Evolutionary conservation across 148 eudicot genomes (phyloP).

Genomic region (Nepenthes mirabilis): DNA sequence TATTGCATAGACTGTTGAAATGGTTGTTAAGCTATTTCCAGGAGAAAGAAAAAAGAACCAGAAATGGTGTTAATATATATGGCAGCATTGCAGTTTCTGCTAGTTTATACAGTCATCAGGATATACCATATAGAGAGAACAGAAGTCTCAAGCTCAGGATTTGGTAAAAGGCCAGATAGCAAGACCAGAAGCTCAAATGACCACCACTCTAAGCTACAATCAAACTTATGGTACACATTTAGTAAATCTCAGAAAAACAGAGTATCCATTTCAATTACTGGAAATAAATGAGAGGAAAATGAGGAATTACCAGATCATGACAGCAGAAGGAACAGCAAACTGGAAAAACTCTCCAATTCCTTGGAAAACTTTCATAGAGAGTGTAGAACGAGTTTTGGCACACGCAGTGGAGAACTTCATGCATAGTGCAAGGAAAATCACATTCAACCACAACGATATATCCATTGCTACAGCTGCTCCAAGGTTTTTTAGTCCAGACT

Average conservation of each 20-base stretch:
- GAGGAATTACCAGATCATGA: background rate
- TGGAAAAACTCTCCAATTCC: constrained; percentile 14
- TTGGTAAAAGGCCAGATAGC: constrained; percentile 14
- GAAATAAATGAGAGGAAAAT: background rate
- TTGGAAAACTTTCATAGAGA: constrained; percentile 9
- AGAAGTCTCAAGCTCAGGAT: constrained; percentile 11
- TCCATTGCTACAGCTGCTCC: constrained; percentile 20
- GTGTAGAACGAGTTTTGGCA: constrained; percentile 10
- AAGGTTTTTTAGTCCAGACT: constrained; percentile 3
- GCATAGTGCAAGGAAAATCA: constrained; percentile 5
- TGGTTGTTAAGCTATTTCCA: constrained; percentile 9
- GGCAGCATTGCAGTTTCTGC: background rate
- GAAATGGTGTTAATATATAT: background rate
- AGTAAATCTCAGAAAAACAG: background rate
- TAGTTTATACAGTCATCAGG: background rate
- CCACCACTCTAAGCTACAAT: constrained; percentile 26
- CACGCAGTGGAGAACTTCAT: constrained; percentile 18
- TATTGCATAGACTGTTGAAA: constrained; percentile 10
- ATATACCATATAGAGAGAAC: constrained; percentile 7
- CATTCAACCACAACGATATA: constrained; percentile 13
- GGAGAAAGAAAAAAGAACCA: background rate
- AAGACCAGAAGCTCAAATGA: constrained; percentile 24
- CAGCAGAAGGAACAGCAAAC: constrained; percentile 18
- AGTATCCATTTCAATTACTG: too few relatives aligned
- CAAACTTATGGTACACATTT: background rate